Conservation (phyloP, 2,329 filamentous ascomycete species). For the Cladosporium sp. region DNA sequence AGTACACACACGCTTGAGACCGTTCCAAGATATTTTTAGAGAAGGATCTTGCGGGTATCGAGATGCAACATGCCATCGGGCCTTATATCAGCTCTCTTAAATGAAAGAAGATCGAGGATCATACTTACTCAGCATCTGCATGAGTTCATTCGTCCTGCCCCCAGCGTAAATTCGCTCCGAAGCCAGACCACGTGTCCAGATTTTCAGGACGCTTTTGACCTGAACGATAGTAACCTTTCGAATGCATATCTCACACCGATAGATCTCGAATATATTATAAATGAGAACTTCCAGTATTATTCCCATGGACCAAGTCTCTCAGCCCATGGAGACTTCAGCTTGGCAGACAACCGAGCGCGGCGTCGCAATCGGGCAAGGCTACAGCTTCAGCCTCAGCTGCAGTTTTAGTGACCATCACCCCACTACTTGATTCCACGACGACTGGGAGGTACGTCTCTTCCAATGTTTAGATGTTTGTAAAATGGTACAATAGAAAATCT, state of each 20-base stretch:
- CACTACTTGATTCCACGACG: not conserved
- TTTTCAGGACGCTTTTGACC: not conserved
- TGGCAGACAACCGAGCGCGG: not conserved
- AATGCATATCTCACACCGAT: not conserved
- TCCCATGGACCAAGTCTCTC: not conserved
- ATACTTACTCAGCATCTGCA: not conserved
- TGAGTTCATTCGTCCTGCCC: not conserved
- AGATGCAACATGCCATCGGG: not conserved
- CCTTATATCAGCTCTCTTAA: not conserved
- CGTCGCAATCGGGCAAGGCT: not conserved
- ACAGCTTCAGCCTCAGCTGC: not conserved
- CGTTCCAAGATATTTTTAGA: not conserved
- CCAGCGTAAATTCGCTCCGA: not conserved
- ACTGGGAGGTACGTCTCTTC: not conserved
- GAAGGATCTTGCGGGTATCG: not conserved
- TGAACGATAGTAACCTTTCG: not conserved
- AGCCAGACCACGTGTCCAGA: not conserved
- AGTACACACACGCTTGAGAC: not conserved
- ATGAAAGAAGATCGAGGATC: not conserved
- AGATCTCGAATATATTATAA: not conserved
- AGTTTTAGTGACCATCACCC: not conserved
- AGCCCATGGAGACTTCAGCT: not conserved
- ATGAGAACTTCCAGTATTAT: not conserved
- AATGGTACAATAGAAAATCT: not conserved
- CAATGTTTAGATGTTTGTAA: not conserved